Percentiles rank a stretch among this genome's conserved stretches.
These are phyloP conservation scores for Colletotrichum siamense DNA, from an alignment of 2,329 filamentous ascomycete genomes.

Conservation along the genomic window DNA sequence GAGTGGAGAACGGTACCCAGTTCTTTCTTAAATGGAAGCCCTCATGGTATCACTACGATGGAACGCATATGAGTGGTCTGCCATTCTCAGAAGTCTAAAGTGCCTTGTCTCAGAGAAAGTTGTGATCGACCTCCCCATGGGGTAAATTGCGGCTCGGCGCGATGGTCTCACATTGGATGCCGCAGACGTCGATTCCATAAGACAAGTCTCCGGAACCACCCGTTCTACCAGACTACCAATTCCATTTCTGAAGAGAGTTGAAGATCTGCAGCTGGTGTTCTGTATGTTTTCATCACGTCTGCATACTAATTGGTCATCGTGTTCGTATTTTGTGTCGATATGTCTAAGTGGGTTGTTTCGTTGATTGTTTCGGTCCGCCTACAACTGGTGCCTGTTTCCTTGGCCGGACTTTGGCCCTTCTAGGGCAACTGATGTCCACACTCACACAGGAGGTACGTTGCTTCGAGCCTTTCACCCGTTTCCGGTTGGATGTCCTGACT, in stretches of 20 bases:
- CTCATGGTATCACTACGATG: not conserved
- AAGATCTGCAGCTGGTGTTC: too few relatives aligned
- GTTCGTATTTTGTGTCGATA: too few relatives aligned
- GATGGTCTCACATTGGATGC: not conserved
- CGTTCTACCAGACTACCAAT: not conserved
- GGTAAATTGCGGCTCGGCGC: not conserved
- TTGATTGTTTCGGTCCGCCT: too few relatives aligned
- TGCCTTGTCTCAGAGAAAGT: not conserved
- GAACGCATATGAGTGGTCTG: not conserved
- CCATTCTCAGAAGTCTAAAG: not conserved
- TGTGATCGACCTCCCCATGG: not conserved
- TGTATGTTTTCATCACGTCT: too few relatives aligned
- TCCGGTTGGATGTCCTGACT: too few relatives aligned
- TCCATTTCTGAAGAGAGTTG: too few relatives aligned
- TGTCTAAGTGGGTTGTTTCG: too few relatives aligned
- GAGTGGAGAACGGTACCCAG: not conserved
- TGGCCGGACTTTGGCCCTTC: rapidly evolving
- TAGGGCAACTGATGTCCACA: too few relatives aligned
- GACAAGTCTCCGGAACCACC: not conserved
- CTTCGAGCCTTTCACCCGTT: too few relatives aligned
- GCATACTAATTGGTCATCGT: too few relatives aligned
- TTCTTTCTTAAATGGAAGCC: not conserved
- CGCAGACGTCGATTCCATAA: not conserved
- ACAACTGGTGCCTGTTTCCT: too few relatives aligned
- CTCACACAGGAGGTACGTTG: too few relatives aligned